Evolutionary conservation across 2,329 filamentous ascomycete species (phyloP), one percentile per base, ranked within the genome.

Genomic region (Raffaelea deltoideospora): DNA sequence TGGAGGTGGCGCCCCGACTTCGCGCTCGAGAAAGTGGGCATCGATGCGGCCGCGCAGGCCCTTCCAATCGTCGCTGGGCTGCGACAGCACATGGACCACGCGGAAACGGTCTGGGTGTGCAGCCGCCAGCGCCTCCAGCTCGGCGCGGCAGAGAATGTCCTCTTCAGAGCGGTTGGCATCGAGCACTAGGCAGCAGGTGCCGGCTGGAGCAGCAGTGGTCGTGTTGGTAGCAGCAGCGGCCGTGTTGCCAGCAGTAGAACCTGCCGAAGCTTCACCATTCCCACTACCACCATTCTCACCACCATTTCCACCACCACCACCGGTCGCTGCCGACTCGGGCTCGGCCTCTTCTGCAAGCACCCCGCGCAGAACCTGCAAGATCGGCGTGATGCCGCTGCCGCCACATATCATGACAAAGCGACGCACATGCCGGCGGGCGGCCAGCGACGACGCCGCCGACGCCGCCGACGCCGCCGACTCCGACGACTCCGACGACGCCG

Each of bases 311-410:
- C n/a, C n/a, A n/a, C n/a, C n/a, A n/a, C n/a, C n/a, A n/a, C n/a
- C n/a, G n/a, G n/a, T n/a, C n/a, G n/a, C n/a, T n/a, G n/a, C n/a
- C 9, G 54, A 45, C 49, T 88, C 82, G 0, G 61, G 52, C 2
- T 52, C 47, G 42, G 90, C 73, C 33, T 67, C 62, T 43, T 88
- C 73, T 32, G 68, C 63, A 53, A 86, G 68, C 0, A 92, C 71
- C 0, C 82, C 79, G 7, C 82, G 65, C 36, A 92, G 61, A 3
- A 93, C 81, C 50, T 90, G 82, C 52, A 78, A 90, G 44, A 94
- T 82, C 0, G 87, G 87, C n/a, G 87, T 94, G 49, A 95, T 80
- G 1, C 87, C 87, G n/a, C 74, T 83, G 6, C 87, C 87, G 13
- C 71, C 87, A 47, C 83, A 90, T 23, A 94, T 76, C 85, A 94